Conservation (phyloP, 2,329 filamentous ascomycete species). For the Colletotrichum higginsianum region DNA sequence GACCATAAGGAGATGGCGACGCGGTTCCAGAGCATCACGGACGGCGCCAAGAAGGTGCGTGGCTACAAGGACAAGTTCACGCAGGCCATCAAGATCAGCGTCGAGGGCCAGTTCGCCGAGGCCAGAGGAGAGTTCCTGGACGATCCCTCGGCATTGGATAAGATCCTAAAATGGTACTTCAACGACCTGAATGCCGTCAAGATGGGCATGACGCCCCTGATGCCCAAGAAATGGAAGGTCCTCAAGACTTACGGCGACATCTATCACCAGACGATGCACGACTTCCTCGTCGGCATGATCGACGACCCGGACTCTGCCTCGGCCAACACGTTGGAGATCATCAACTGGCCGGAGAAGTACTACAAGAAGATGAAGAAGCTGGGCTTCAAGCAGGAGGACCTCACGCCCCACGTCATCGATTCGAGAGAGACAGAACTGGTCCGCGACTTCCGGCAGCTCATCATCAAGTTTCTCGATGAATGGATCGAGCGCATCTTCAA, state of each 20-base stretch:
- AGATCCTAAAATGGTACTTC: slow-evolving; percentile 95
- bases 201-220: slow-evolving; percentile 89
- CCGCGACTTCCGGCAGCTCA: slow-evolving; percentile 93
- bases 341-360: slow-evolving; percentile 96
- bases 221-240: slow-evolving; percentile 98
- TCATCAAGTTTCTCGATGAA: slow-evolving; percentile 95
- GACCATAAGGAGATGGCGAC: slow-evolving; percentile 96
- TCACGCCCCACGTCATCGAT: slow-evolving; percentile 90
- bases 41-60: slow-evolving; percentile 90
- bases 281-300: slow-evolving; percentile 87
- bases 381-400: slow-evolving; percentile 81
- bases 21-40: slow-evolving; percentile 94
- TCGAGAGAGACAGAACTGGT: slow-evolving; percentile 91
- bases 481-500: slow-evolving; percentile 96
- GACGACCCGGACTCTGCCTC: slow-evolving; percentile 89
- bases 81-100: slow-evolving; percentile 81
- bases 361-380: slow-evolving; percentile 96
- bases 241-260: slow-evolving; percentile 90
- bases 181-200: slow-evolving; percentile 97
- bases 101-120: slow-evolving; percentile 80
- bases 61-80: slow-evolving; percentile 98
- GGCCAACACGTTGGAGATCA: slow-evolving; percentile 89
- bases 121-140: slow-evolving; percentile 83
- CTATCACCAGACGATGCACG: slow-evolving; percentile 96
- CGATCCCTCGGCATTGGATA: slow-evolving; percentile 87